Percentiles rank a stretch among this genome's conserved stretches.
These are phyloP conservation scores for Sarocladiaceae sp. DNA, from an alignment of 2,329 filamentous ascomycete genomes.

Conservation along the genomic window DNA sequence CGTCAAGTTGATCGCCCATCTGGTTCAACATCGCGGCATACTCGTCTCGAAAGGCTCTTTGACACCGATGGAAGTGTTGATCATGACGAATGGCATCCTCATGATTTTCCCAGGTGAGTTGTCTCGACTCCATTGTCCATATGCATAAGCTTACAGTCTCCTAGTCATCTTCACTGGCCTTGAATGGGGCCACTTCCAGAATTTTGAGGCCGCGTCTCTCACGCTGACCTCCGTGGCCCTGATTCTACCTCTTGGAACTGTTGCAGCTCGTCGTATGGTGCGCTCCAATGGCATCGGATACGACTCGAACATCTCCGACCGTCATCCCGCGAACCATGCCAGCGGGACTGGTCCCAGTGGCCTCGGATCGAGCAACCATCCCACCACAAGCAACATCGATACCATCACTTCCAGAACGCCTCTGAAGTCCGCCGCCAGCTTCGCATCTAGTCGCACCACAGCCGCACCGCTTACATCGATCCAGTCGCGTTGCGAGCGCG, in stretches of 20 bases:
- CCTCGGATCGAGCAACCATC: not conserved
- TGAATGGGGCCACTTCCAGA: constrained; percentile 35
- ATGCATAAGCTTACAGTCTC: not conserved
- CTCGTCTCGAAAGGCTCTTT: constrained; percentile 36
- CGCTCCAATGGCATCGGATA: constrained; percentile 17
- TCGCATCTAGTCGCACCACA: constrained; percentile 12
- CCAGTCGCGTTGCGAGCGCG: constrained; percentile 21
- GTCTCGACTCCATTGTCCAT: too few relatives aligned
- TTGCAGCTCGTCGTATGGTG: constrained; percentile 44
- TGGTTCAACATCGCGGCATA: constrained; percentile 42
- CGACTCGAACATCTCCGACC: constrained; percentile 15
- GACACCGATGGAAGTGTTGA: constrained; percentile 49
- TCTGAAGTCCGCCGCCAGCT: constrained; percentile 13
- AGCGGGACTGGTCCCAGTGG: not conserved
- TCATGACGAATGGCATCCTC: constrained; percentile 51
- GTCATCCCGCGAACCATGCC: not conserved
- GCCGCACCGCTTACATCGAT: constrained; percentile 16
- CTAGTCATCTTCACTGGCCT: constrained; percentile 48
- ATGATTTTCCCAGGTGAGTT: constrained; percentile 51
- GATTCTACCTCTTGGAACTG: constrained; percentile 47
- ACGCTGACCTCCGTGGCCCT: constrained; percentile 45
- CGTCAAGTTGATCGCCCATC: constrained; percentile 43
- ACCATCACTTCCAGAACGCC: constrained; percentile 14
- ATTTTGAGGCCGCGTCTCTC: constrained; percentile 47
- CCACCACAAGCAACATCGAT: constrained; percentile 12